phyloP scores from a whole-genome alignment of 305 asterid genomes.

The Fraxinus latifolia region DNA sequence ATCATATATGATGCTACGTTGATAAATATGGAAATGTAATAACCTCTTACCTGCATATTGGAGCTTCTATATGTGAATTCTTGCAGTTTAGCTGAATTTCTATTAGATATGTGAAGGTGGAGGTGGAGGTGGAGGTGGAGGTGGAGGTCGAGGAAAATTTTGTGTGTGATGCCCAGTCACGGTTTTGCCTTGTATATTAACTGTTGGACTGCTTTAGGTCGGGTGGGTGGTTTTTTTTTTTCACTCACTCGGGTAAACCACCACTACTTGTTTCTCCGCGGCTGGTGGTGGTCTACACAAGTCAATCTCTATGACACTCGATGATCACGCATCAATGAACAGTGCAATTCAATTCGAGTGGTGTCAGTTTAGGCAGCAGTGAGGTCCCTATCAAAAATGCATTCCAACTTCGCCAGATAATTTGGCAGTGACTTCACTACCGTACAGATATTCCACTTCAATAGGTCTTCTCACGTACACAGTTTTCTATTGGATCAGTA shows the following conservation, averaged over 20 bases:
- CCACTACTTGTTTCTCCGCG: not conserved
- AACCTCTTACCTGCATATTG: not conserved
- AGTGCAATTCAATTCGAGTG: not conserved
- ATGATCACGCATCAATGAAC: not conserved
- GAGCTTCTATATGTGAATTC: not conserved
- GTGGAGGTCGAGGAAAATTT: not conserved
- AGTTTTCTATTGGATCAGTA: not conserved
- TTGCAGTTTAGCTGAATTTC: not conserved
- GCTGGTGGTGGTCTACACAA: not conserved
- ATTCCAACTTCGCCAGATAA: not conserved
- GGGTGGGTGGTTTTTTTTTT: not conserved
- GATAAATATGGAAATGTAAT: not conserved
- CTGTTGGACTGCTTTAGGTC: not conserved
- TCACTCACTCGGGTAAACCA: not conserved
- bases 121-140: not conserved
- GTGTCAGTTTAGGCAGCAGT: not conserved
- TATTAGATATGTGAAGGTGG: not conserved
- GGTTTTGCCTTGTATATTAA: not conserved
- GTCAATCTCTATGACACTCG: not conserved
- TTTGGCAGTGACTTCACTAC: not conserved
- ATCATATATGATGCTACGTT: not conserved
- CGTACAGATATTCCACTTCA: not conserved
- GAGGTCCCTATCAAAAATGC: not conserved
- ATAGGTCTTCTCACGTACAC: not conserved
- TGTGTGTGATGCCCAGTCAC: not conserved